These are phyloP conservation scores for Pugionium cornutum DNA, from an alignment of 345 rosid genomes.

Conservation along the genomic window DNA sequence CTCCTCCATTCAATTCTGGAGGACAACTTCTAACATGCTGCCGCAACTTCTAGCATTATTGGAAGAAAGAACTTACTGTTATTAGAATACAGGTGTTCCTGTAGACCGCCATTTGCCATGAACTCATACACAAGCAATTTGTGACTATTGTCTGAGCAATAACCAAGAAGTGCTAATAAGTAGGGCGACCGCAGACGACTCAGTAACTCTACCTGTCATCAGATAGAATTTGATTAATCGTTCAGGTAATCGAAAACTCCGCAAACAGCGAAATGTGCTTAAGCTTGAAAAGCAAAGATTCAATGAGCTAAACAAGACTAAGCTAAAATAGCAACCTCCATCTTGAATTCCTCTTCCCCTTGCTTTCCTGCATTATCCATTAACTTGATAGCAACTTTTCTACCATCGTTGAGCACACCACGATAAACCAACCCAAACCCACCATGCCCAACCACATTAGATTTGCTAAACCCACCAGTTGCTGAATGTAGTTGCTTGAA, in stretches of 20 bases:
- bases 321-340: constrained; percentile 59
- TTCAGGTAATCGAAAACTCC: not conserved
- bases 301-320: not conserved
- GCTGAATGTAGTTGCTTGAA: constrained; percentile 88
- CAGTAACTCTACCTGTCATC: constrained; percentile 73
- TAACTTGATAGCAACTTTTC: constrained; percentile 73
- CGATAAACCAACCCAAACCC: constrained; percentile 75
- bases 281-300: constrained; percentile 3
- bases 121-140: constrained; percentile 78
- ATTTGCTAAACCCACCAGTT: constrained; percentile 84
- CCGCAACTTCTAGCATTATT: not conserved
- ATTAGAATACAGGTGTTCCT: constrained; percentile 78
- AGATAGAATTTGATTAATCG: constrained; percentile 29
- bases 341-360: constrained; percentile 87
- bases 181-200: constrained; percentile 71
- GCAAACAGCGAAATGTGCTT: not conserved
- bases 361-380: constrained; percentile 91
- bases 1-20: not conserved
- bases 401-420: constrained; percentile 66
- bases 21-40: not conserved
- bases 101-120: constrained; percentile 85
- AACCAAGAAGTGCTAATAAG: constrained; percentile 76
- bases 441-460: constrained; percentile 89
- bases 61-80: constrained; percentile 47
- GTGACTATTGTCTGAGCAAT: constrained; percentile 64